phyloP scores from a whole-genome alignment of 2,329 filamentous ascomycete genomes.

The Colletotrichum sp. region DNA sequence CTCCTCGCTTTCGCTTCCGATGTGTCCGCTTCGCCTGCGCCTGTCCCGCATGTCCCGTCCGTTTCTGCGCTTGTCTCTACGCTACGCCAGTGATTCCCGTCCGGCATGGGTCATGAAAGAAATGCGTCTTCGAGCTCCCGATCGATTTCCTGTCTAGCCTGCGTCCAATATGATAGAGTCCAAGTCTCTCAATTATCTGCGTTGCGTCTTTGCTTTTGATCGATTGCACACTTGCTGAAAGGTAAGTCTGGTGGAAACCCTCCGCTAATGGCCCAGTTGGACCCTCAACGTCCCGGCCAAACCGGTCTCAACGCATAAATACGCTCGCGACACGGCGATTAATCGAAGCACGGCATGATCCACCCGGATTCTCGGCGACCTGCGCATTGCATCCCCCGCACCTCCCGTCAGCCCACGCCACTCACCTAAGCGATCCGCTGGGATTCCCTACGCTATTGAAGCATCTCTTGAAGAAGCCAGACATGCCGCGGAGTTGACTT shows the following conservation, averaged over 20 bases:
- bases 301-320: background rate
- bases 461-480: background rate
- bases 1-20: background rate
- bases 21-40: background rate
- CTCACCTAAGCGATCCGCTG: background rate
- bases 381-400: background rate
- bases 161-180: background rate
- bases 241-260: background rate
- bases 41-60: background rate
- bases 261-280: conserved; percentile 9
- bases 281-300: background rate
- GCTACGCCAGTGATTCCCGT: background rate
- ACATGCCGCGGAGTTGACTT: background rate
- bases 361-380: background rate
- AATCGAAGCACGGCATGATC: background rate
- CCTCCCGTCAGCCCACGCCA: background rate
- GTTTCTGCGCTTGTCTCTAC: background rate
- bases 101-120: background rate
- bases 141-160: background rate
- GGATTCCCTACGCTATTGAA: background rate
- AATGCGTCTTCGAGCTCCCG: background rate
- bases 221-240: background rate
- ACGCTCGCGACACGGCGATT: background rate
- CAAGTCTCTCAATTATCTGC: background rate
- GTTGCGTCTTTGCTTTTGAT: background rate